phyloP scores from a whole-genome alignment of 441 rosid genomes.

The Eruca vesicaria region DNA sequence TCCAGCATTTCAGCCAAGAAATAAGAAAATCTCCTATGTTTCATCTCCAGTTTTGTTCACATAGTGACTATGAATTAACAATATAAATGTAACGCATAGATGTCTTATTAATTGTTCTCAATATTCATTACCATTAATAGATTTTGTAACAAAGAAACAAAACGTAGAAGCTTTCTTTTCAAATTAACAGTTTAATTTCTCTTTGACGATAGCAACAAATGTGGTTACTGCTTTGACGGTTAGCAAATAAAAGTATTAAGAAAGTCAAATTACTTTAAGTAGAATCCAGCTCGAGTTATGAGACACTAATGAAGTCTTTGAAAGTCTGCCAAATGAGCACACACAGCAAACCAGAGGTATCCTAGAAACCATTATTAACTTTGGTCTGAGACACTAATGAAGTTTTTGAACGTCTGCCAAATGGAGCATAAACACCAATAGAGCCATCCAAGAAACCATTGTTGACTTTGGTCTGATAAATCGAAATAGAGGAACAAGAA shows the following conservation, averaged over 20 bases:
- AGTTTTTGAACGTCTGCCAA: neutral
- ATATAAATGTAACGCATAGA: conserved; percentile 34
- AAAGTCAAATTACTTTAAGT: neutral
- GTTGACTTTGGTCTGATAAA: neutral
- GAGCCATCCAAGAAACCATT: neutral
- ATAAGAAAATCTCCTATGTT: conserved; percentile 35
- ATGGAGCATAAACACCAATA: neutral
- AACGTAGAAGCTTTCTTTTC: neutral
- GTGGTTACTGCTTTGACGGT: neutral
- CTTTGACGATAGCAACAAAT: neutral
- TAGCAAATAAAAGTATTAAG: neutral
- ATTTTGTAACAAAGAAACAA: neutral
- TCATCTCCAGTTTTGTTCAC: neutral
- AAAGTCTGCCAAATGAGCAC: neutral
- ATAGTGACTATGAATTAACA: neutral
- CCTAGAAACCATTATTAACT: neutral
- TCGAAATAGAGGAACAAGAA: too few relatives aligned
- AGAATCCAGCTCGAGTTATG: neutral
- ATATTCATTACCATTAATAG: too few relatives aligned
- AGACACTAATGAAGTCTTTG: neutral
- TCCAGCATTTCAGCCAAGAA: conserved; percentile 49
- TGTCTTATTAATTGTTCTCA: too few relatives aligned
- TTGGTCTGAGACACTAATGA: neutral
- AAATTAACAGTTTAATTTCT: neutral
- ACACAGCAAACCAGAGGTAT: neutral